Evolutionary conservation across 2,329 filamentous ascomycete genomes (phyloP).

Genomic region (Calonectria hawksworthii): DNA sequence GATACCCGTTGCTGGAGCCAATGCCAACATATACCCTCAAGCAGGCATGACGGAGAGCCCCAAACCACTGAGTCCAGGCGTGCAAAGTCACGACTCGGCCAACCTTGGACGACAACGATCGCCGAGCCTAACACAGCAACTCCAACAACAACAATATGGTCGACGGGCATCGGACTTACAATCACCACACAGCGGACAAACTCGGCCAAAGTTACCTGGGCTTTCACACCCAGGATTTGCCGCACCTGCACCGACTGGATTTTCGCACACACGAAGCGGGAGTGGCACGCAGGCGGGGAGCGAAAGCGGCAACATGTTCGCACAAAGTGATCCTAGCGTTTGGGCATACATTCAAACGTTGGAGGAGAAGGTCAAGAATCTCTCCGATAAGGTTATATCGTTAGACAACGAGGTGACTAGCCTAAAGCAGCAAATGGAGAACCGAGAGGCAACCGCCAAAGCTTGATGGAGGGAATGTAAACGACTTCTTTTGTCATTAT

Average conservation of each 20-base stretch:
- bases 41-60: constrained; percentile 87
- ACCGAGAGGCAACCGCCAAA: constrained; percentile 46
- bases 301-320: constrained; percentile 77
- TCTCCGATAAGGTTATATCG: constrained; percentile 51
- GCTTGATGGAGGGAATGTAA: constrained; percentile 34
- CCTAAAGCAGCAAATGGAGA: constrained; percentile 53
- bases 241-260: constrained; percentile 48
- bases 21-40: constrained; percentile 77
- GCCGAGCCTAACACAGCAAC: constrained; percentile 75
- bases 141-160: constrained; percentile 72
- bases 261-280: constrained; percentile 54
- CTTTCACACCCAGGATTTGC: constrained; percentile 54
- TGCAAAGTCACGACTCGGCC: constrained; percentile 65
- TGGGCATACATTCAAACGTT: constrained; percentile 81
- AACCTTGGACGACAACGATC: constrained; percentile 71
- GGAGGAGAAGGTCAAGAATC: constrained; percentile 66
- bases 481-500: constrained; percentile 31
- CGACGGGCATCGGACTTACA: constrained; percentile 70
- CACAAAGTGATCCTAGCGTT: constrained; percentile 71
- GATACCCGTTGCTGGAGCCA: constrained; percentile 60
- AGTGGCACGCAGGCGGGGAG: constrained; percentile 67
- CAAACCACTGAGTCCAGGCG: constrained; percentile 82
- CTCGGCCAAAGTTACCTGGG: constrained; percentile 55
- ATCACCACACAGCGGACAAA: constrained; percentile 64
- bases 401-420: constrained; percentile 52